Evolutionary conservation across 2,329 filamentous ascomycete species (phyloP), one percentile per base, ranked within the genome.

Genomic region (Apiospora phragmitis): DNA sequence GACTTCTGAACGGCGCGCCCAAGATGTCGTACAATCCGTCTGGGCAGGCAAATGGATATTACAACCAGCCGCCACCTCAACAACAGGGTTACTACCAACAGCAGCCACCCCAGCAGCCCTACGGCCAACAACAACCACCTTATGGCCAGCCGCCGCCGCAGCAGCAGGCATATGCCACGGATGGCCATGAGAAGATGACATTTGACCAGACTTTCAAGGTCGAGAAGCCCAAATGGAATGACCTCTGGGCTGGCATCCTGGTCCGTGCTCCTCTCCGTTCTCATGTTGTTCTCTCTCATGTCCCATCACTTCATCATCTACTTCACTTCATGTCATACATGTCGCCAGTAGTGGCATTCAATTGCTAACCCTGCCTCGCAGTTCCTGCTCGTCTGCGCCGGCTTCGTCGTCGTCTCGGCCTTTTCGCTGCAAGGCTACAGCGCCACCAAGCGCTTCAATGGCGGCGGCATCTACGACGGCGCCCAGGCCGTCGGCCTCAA

Each of bases 141-240:
- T 66, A 66, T 21, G 62, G 62, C 21, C 62, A 66, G 11, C 62
- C 62, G 12, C 62, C 62, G 11, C 62, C 51, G 38, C 43, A 47
- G 24, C 41, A 47, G 26, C 41, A 47, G 41, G 26, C 41, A 11
- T 67, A 67, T 29, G 41, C 41, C 24, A 16, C n/a, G 4, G 67
- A 47, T 1, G 67, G 80, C 69, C 74, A 74, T 42, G 85, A 87
- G 72, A 89, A 89, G 78, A 83, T 84, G 43, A 83, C 83, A 41
- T 98, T 97, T 79, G 90, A 95, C 26, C 88, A 98, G 77, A 89
- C 91, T 1, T 98, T 98, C 85, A 92, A 92, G 81, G 81, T 98
- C 68, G 89, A 93, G 68, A 91, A 85, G 73, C 94, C 94, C n/a
- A 97, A 95, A 80, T 97, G 88, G 83, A 94, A 98, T 77, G 95